A percentile compares a stretch with the other conserved stretches of the same genome.
phyloP scores from a whole-genome alignment of 805 yeast species.

The Cyberlindnera mississippiensis region DNA sequence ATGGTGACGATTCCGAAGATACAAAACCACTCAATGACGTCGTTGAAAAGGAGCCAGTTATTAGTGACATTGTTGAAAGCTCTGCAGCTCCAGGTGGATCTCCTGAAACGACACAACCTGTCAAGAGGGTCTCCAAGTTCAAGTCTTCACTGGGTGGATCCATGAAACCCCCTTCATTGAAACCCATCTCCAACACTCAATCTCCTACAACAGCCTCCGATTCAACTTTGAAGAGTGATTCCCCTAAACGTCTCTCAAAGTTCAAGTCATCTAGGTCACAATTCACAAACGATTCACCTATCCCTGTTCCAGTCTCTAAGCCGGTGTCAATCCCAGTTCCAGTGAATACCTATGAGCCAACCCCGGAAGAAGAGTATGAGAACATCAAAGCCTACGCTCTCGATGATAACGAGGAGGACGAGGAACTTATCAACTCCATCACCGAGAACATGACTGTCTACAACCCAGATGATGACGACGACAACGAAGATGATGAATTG shows the following conservation, averaged over 20 bases:
- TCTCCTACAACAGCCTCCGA: no score
- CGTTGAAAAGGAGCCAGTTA: conserved; percentile 7
- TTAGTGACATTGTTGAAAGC: conserved; percentile 8
- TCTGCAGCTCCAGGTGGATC: not conserved
- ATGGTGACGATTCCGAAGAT: not conserved
- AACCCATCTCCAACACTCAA: no score
- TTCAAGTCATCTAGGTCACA: conserved; percentile 4
- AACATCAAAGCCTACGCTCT: conserved; percentile 17
- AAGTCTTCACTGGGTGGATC: conserved; percentile 8
- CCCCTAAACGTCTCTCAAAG: conserved; percentile 7
- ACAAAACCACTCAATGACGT: conserved; percentile 4
- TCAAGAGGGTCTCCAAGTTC: conserved; percentile 29
- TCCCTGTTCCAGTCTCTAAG: not conserved
- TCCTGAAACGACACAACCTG: conserved; percentile 9
- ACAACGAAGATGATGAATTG: conserved; percentile 27
- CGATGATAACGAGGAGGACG: conserved; percentile 21
- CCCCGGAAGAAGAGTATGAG: conserved; percentile 11
- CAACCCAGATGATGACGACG: conserved; percentile 31
- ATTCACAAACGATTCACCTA: not conserved
- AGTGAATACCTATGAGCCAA: conserved; percentile 5
- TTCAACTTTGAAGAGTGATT: no score
- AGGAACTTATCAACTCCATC: conserved; percentile 19
- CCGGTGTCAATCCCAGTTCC: conserved; percentile 5
- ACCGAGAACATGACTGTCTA: conserved; percentile 21
- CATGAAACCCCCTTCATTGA: not conserved